A percentile compares a stretch with the other conserved stretches of the same genome.
phyloP scores from a whole-genome alignment of 2,329 filamentous ascomycete species.

The Monilinia laxa region DNA sequence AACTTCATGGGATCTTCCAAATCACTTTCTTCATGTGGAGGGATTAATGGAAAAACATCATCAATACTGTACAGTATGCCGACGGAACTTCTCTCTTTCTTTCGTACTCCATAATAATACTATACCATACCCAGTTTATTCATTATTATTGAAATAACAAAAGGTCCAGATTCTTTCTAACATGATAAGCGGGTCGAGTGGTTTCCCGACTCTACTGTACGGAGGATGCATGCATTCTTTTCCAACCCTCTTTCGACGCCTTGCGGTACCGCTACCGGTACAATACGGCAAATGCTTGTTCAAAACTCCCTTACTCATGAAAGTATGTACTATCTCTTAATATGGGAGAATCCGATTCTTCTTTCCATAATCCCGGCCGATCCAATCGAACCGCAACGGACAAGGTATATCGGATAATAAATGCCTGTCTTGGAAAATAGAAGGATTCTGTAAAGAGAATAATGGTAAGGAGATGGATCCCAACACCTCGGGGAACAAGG shows the following conservation, averaged over 20 bases:
- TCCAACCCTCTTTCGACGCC: neutral
- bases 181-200: neutral
- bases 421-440: neutral
- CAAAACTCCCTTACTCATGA: neutral
- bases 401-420: neutral
- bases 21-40: no score
- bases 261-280: neutral
- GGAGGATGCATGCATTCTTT: neutral
- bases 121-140: no score
- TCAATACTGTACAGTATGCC: no score
- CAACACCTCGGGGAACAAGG: conserved; percentile 14
- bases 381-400: conserved; percentile 14
- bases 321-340: conserved; percentile 1
- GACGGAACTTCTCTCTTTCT: no score
- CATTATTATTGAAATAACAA: no score
- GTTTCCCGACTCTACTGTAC: neutral
- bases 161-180: conserved; percentile 8
- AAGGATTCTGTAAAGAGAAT: neutral
- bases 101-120: no score
- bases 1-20: no score
- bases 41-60: no score
- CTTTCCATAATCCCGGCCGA: conserved; percentile 22
- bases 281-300: conserved; percentile 4
- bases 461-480: neutral
- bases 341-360: conserved; percentile 19